phyloP scores from a whole-genome alignment of 2,329 filamentous ascomycete species.

The Sarocladium brachiariae region DNA sequence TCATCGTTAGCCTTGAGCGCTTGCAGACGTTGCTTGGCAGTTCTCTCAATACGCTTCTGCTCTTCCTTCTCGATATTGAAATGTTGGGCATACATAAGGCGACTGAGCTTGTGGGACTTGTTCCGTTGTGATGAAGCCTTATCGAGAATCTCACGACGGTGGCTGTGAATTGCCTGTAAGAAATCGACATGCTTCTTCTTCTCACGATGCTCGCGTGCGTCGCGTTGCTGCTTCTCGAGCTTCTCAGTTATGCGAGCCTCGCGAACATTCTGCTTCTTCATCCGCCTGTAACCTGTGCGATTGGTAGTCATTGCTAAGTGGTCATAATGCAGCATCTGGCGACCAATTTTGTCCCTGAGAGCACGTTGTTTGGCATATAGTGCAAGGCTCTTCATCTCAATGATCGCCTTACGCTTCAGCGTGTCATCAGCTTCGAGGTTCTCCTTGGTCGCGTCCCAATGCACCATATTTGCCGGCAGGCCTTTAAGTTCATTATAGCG shows the following conservation, averaged over 20 bases:
- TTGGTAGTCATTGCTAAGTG: conserved; percentile 98
- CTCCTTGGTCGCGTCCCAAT: conserved; percentile 75
- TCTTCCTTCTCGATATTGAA: conserved; percentile 98
- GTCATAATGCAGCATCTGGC: conserved; percentile 91
- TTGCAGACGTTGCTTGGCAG: conserved; percentile 98
- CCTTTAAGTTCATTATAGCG: conserved; percentile 79
- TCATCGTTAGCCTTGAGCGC: conserved; percentile 98
- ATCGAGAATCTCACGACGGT: conserved; percentile 70
- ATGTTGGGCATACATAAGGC: conserved; percentile 83
- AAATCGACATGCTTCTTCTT: conserved; percentile 97
- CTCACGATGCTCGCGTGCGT: conserved; percentile 90
- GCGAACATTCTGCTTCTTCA: conserved; percentile 94
- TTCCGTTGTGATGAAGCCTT: conserved; percentile 59
- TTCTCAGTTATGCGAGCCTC: conserved; percentile 98
- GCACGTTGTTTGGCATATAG: conserved; percentile 84
- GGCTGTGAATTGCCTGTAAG: conserved; percentile 76
- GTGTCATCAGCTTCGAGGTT: conserved; percentile 65
- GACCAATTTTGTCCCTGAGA: conserved; percentile 78
- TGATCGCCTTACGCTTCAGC: conserved; percentile 81
- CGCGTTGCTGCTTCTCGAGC: conserved; percentile 96
- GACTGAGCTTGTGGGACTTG: conserved; percentile 79
- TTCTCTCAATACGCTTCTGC: conserved; percentile 95
- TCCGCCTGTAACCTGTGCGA: conserved; percentile 78
- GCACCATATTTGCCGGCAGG: conserved; percentile 76
- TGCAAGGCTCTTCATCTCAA: conserved; percentile 88